Evolutionary conservation across 2,329 filamentous ascomycete genomes (phyloP).

Genomic region (Fusarium sambucinum): DNA sequence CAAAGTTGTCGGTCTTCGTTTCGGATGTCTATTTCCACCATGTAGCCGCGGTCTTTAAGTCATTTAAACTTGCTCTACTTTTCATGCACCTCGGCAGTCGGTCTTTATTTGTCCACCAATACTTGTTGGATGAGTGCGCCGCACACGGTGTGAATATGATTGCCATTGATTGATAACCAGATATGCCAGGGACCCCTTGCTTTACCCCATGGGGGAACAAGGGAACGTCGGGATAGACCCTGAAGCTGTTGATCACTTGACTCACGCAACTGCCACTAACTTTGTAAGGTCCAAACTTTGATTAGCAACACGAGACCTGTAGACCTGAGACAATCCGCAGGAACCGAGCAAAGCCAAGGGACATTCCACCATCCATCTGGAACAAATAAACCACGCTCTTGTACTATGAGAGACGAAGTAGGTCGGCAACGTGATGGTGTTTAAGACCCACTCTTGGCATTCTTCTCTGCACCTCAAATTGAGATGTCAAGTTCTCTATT

Average conservation of each 20-base stretch:
- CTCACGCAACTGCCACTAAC: background rate
- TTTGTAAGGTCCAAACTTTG: background rate
- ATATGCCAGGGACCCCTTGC: background rate
- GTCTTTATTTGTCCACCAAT: slow-evolving; percentile 24
- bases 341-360: slow-evolving; percentile 8
- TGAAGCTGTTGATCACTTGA: background rate
- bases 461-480: background rate
- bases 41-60: background rate
- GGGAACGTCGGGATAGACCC: background rate
- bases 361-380: background rate
- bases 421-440: background rate
- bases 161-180: background rate
- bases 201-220: background rate
- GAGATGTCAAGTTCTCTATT: background rate
- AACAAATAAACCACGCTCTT: background rate
- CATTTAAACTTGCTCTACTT: background rate
- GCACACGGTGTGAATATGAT: background rate
- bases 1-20: background rate
- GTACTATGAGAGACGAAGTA: background rate
- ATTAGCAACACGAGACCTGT: background rate
- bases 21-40: background rate
- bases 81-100: background rate
- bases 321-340: slow-evolving; percentile 19
- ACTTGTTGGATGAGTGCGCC: background rate
- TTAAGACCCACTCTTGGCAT: background rate